Base-by-base conservation (phyloP, 2,329 filamentous ascomycete species). In the Xylariaceae sp. region DNA sequence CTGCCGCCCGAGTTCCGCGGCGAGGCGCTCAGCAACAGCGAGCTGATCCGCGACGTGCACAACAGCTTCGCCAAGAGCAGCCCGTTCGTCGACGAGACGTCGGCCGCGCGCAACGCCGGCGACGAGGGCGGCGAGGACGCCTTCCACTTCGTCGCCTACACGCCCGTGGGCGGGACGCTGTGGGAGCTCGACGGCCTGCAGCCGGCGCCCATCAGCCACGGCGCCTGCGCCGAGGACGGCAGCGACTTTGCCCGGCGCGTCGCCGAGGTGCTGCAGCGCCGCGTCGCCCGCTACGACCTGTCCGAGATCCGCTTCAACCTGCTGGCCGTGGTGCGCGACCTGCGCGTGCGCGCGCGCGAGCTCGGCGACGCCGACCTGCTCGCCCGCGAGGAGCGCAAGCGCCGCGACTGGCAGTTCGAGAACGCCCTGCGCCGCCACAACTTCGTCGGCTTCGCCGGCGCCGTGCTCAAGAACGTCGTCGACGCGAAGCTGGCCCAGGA, bases 121-220 rank as follows among this genome's bases (percentile, higher is more conserved):
- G 78, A 79, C 41, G n/a, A n/a, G n/a, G n/a, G n/a, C n/a, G 71
- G 85, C 35, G 88, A 94, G 51, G 92, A 96, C 54, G 85, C 90
- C 18, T 98, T 93, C 64, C 92, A 98, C 65, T 98, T 98, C 61
- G 88, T 98, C 51, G 92, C 89, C 19, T 98, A 98, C 63, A 89
- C 87, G 7, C 75, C 80, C 34, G 72, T 94, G 46, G 75, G 82
- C 54, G 82, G 80, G 45, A 77, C 67, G 4, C 72, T 98, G 35
- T 98, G 95, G 68, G 92, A 98, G 64, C 74, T 98, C 33, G 92
- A 98, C 60, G 92, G 92, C 13, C 69, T 98, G 44, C 90, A 96
- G 63, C 87, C 88, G 4, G 83, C 85, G 37, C 92, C 92, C 35
- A 95, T 98, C 49, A 79, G 77, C 31, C 92, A 98, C 61, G 92